Evolutionary conservation across 352 stramenopile species (phyloP), one percentile per base, ranked within the genome.

Genomic region (Phytophthora rubi): DNA sequence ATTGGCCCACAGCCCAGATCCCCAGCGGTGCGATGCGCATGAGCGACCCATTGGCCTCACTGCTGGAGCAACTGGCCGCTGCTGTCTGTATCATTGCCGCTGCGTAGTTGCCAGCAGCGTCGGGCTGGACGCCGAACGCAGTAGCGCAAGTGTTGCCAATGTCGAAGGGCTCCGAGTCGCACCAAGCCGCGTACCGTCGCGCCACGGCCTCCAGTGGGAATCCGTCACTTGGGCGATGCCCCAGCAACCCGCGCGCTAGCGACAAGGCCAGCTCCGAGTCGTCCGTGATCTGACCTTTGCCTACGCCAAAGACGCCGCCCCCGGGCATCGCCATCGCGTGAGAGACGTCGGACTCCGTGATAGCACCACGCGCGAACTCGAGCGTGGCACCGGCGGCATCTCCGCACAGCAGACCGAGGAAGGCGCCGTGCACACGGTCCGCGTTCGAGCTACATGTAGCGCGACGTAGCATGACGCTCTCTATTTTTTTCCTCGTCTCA

Each of bases 191-290:
- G 44, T 88, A 90, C 53, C 80, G 62, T 26, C 26, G 21, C 15
- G 78, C 82, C 42, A 85, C 74, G 4, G 71, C 63, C 33, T 90
- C 71, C 3, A 80, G n/a, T 3, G 76, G 80, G 33, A 86, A 77
- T 0, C 76, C 73, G 0, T 77, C 64, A 21, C 42, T 49, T 8
- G 73, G 80, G 26, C 37, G 57, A 9, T 77, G 71, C 0, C 32
- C 62, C 15, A 73, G 44, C 1, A 89, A 65, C 0, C 68, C 80
- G 9, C 59, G 70, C 26, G 80, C 76, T 26, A 86, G 71, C 49
- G 78, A 75, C 55, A 90, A 55, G 58, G 82, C 76, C 12, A 88
- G 68, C 74, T 90, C 82, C 65, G 78, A 88, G 70, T 90, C 82
- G 77, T 90, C 82, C 5, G 82, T 90, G 71, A 82, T 86, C 53